phyloP scores from a whole-genome alignment of 331 rosid species.

The Malus hybrid region DNA sequence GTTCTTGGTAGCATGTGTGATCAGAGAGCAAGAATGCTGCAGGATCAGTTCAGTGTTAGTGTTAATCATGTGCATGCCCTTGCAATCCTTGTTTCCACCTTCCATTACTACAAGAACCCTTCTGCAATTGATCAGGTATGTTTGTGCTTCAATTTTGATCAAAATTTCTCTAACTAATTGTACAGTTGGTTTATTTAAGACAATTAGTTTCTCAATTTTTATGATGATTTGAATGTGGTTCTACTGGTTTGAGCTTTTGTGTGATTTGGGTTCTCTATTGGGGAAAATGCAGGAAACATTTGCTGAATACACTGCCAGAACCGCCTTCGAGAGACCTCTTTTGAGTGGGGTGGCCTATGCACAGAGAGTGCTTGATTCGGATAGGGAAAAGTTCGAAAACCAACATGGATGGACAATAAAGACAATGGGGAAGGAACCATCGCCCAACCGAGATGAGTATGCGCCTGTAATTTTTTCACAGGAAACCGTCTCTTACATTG shows the following conservation, averaged over 20 bases:
- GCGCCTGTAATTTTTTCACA: constrained; percentile 94
- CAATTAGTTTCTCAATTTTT: too few species aligned
- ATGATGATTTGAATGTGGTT: background rate
- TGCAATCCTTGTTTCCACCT: constrained; percentile 94
- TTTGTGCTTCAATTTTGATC: constrained; percentile 24
- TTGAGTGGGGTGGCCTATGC: constrained; percentile 97
- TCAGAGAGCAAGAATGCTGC: constrained; percentile 95
- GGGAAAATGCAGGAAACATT: constrained; percentile 65
- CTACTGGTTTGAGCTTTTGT: background rate
- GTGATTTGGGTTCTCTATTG: constrained; percentile 1
- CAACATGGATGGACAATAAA: constrained; percentile 86
- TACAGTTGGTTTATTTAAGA: background rate
- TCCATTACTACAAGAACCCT: constrained; percentile 76
- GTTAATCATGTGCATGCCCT: constrained; percentile 97
- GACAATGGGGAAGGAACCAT: constrained; percentile 82
- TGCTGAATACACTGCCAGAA: constrained; percentile 91
- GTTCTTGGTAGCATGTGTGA: constrained; percentile 85
- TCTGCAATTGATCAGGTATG: constrained; percentile 99
- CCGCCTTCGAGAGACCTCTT: constrained; percentile 92
- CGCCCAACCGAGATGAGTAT: constrained; percentile 80
- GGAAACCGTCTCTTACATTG: constrained; percentile 78
- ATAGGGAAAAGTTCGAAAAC: constrained; percentile 73
- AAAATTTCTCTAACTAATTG: background rate
- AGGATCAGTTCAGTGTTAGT: constrained; percentile 94
- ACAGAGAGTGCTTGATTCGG: constrained; percentile 69